A percentile compares a stretch with the other conserved stretches of the same genome.
These are phyloP conservation scores for Nidula niveotomentosa DNA, from an alignment of 1,284 basidiomycete genomes.

Conservation along the genomic window DNA sequence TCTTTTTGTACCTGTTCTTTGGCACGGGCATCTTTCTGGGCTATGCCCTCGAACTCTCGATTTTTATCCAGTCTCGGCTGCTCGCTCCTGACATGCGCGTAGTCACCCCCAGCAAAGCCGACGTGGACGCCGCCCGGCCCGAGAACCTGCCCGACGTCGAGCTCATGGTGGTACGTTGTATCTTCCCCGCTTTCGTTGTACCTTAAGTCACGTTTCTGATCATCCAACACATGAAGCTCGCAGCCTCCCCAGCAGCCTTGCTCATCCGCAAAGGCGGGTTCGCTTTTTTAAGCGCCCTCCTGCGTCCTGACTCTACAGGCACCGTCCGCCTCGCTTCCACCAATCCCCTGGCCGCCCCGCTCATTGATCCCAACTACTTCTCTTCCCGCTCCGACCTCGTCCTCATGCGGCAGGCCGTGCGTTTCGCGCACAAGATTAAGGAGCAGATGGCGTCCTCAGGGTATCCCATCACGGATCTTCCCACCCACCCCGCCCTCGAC, in stretches of 20 bases:
- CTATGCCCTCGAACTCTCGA: slow-evolving; percentile 9
- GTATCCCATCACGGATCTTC: background rate
- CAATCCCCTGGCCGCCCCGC: background rate
- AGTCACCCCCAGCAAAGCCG: background rate
- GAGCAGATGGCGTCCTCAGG: background rate
- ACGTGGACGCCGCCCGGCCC: slow-evolving; percentile 5
- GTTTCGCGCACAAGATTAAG: background rate
- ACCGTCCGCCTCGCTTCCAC: background rate
- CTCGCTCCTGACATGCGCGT: background rate
- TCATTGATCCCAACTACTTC: background rate
- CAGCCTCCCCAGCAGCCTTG: background rate
- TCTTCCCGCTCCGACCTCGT: background rate
- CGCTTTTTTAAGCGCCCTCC: background rate
- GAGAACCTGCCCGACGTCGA: slow-evolving; percentile 25
- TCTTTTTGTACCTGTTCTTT: slow-evolving; percentile 10
- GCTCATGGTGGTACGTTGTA: slow-evolving; percentile 11
- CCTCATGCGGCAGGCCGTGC: background rate
- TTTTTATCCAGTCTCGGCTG: slow-evolving; percentile 8
- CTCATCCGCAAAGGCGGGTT: background rate
- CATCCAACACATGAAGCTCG: background rate
- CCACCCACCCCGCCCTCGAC: background rate
- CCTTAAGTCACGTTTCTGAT: background rate
- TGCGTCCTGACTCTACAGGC: background rate
- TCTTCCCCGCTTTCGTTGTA: background rate
- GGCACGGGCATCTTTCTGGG: slow-evolving; percentile 12